These are phyloP conservation scores for Malania oleifera DNA, from an alignment of 164 flowering plant genomes.

Conservation along the genomic window DNA sequence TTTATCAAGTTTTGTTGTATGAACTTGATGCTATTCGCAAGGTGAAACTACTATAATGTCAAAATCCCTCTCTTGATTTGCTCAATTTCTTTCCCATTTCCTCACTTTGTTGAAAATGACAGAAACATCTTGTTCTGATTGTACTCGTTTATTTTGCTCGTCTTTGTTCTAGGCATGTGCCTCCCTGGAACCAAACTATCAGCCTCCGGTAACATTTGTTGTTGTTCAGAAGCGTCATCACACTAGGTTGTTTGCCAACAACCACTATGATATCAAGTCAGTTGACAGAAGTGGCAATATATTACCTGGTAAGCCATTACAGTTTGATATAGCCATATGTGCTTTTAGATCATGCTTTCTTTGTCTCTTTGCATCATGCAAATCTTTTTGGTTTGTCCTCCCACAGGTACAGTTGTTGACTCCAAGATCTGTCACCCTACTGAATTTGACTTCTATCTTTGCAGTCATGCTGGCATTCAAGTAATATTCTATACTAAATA, in stretches of 20 bases:
- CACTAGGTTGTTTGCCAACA: constrained; percentile 65
- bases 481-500: constrained; percentile 17
- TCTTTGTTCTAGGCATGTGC: constrained; percentile 49
- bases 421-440: constrained; percentile 80
- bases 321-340: no score
- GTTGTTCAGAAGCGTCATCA: constrained; percentile 80
- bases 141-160: no score
- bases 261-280: constrained; percentile 39
- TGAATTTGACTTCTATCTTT: constrained; percentile 72
- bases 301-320: constrained; percentile 43
- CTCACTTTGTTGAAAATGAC: not conserved
- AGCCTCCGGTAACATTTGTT: constrained; percentile 73
- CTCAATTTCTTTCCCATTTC: not conserved
- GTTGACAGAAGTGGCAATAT: constrained; percentile 70
- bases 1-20: constrained; percentile 76
- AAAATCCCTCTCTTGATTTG: not conserved
- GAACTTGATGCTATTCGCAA: constrained; percentile 87
- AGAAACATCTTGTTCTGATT: no score
- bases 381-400: not conserved
- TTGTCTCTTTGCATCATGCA: not conserved
- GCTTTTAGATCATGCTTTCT: not conserved
- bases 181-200: constrained; percentile 61
- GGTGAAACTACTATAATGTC: constrained; percentile 37
- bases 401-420: constrained; percentile 73
- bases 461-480: constrained; percentile 80